Evolutionary conservation across 1,284 basidiomycete species (phyloP), one percentile per base, ranked within the genome.

Genomic region (Cutaneotrichosporon arboriforme): DNA sequence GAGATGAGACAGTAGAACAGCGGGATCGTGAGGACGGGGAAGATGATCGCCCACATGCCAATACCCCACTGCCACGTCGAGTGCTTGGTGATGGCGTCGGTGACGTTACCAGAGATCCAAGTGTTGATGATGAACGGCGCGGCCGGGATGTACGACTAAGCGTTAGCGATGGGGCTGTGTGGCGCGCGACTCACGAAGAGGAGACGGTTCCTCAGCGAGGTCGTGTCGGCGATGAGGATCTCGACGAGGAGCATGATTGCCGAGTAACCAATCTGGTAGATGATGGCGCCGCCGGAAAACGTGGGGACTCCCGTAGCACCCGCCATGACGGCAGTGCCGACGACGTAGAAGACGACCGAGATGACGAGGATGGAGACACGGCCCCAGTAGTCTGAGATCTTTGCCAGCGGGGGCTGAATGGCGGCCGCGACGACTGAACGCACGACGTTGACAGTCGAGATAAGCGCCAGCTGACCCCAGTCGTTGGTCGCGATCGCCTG

Each of bases 41-140:
- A 74, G 56, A 78, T 76, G 60, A 77, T 76, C 5, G 68, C 73
- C 68, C 70, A 77, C 70, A 77, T 76, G 48, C 72, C 73, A 37
- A 75, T 69, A 48, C 72, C 76, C 72, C 73, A 76, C 37, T 65
- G 58, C 77, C 77, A 78, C 18, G 66, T 68, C 0, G 68, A 69
- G 21, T 9, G 15, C 36, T 41, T 35, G 9, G 23, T 55, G 8
- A 72, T 68, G 1, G 72, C 62, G 1, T 55, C 36, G 10, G 21
- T 8, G 23, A 60, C 37, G 37, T 55, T 22, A 13, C 50, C 54
- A 2, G 51, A 46, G 13, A 59, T 39, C 62, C 60, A 64, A 3
- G 60, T 41, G 40, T 60, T 60, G 60, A 68, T 62, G 40, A 76
- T 40, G 66, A 72, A 76, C 0, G 77, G 77, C 39, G 66, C 43